A percentile compares a stretch with the other conserved stretches of the same genome.
Conservation (phyloP, 2,329 filamentous ascomycete genomes). For the Rutstroemia sydowiana region DNA sequence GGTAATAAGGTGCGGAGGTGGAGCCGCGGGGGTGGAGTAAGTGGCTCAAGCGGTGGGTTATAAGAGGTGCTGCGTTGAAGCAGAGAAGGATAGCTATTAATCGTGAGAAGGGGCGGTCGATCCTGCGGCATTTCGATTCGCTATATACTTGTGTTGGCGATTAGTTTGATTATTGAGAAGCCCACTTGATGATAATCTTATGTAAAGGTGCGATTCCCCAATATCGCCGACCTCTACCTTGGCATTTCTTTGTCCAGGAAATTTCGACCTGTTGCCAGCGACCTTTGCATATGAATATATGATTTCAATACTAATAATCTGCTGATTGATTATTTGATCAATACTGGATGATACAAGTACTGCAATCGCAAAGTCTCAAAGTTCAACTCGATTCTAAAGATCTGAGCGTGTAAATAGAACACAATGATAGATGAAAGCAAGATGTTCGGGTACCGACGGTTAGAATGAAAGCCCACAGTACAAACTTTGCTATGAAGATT, state of each 20-base stretch:
- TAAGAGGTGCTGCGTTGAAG: neutral
- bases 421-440: neutral
- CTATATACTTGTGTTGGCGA: too few species aligned
- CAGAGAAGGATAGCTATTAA: too few species aligned
- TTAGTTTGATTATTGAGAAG: too few species aligned
- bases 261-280: neutral
- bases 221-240: neutral
- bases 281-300: neutral
- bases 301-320: too few species aligned
- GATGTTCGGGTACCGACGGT: neutral
- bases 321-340: too few species aligned
- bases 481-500: too few species aligned
- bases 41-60: conserved; percentile 2
- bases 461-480: neutral
- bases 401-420: neutral
- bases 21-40: conserved; percentile 5
- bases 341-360: too few species aligned
- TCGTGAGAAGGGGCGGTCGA: too few species aligned
- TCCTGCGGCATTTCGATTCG: too few species aligned
- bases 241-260: neutral
- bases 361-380: too few species aligned
- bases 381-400: too few species aligned
- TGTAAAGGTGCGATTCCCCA: neutral
- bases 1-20: conserved; percentile 7
- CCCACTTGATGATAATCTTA: neutral